These are phyloP conservation scores for Eutrema japonicum DNA, from an alignment of 345 rosid species.

Conservation along the genomic window DNA sequence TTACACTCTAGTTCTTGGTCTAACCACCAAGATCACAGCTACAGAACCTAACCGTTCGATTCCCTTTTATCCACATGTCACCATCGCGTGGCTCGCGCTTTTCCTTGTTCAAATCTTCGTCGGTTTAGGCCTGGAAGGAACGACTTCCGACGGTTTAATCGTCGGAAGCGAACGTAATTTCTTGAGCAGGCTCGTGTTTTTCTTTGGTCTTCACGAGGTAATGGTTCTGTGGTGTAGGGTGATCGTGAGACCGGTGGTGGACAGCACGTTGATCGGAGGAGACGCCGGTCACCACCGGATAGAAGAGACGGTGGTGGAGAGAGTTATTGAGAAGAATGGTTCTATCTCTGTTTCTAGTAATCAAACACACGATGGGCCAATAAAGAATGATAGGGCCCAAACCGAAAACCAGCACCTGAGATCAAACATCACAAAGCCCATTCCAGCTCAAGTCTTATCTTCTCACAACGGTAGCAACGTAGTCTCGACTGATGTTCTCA, in stretches of 20 bases:
- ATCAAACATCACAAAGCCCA: too few relatives aligned
- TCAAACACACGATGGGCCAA: too few relatives aligned
- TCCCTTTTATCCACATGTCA: constrained; percentile 44
- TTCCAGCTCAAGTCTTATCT: too few relatives aligned
- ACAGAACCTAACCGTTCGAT: constrained; percentile 41
- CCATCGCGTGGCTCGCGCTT: constrained; percentile 60
- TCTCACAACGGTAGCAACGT: too few relatives aligned
- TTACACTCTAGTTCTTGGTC: constrained; percentile 58
- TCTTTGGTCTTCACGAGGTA: constrained; percentile 77
- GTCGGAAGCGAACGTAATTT: constrained; percentile 47
- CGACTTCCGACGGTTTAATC: constrained; percentile 46
- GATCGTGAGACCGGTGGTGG: constrained; percentile 71
- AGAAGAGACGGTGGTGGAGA: constrained; percentile 58
- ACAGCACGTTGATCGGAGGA: constrained; percentile 56
- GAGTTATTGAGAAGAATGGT: too few relatives aligned
- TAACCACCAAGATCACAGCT: constrained; percentile 54
- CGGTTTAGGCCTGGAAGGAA: constrained; percentile 61
- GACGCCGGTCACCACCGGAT: constrained; percentile 14
- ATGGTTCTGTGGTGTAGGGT: constrained; percentile 62
- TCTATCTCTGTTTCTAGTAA: too few relatives aligned
- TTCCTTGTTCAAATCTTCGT: constrained; percentile 62
- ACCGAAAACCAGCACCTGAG: too few relatives aligned
- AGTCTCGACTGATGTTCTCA: too few relatives aligned
- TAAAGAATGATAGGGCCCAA: too few relatives aligned
- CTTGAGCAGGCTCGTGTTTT: constrained; percentile 57